A percentile compares a stretch with the other conserved stretches of the same genome.
These are phyloP conservation scores for Globisporangium spiculum DNA, from an alignment of 352 stramenopile species.

Conservation along the genomic window DNA sequence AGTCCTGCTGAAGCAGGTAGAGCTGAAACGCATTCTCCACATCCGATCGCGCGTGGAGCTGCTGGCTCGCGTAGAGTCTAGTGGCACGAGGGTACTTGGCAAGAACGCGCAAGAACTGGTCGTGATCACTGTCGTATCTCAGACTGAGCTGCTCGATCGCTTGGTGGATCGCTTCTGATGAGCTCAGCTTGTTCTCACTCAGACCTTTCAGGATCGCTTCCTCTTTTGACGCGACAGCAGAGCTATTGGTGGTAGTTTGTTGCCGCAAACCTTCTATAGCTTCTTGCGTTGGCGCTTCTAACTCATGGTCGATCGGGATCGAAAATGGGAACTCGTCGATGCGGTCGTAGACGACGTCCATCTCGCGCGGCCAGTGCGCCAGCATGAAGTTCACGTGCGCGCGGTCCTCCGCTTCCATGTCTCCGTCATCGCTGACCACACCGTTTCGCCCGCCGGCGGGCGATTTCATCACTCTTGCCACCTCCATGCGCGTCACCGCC, in stretches of 20 bases:
- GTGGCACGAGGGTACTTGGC: conserved; percentile 42
- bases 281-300: conserved; percentile 16
- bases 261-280: background rate
- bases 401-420: conserved; percentile 15
- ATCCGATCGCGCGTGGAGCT: conserved; percentile 31
- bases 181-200: conserved; percentile 42
- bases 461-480: conserved; percentile 18
- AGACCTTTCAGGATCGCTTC: conserved; percentile 47
- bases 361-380: conserved; percentile 49
- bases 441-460: background rate
- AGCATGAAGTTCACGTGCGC: conserved; percentile 40
- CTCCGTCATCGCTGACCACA: background rate
- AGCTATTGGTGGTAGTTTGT: background rate
- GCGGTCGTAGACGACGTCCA: conserved; percentile 36
- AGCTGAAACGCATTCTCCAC: conserved; percentile 34
- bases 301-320: conserved; percentile 34
- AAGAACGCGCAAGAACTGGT: conserved; percentile 33
- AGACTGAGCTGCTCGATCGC: conserved; percentile 33
- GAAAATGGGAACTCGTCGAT: conserved; percentile 34
- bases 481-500: conserved; percentile 31
- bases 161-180: conserved; percentile 41
- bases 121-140: conserved; percentile 24
- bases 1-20: conserved; percentile 21
- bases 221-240: conserved; percentile 20
- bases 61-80: conserved; percentile 40